Base-by-base conservation (phyloP, 345 rosid genomes). In the Citrus maxima region DNA sequence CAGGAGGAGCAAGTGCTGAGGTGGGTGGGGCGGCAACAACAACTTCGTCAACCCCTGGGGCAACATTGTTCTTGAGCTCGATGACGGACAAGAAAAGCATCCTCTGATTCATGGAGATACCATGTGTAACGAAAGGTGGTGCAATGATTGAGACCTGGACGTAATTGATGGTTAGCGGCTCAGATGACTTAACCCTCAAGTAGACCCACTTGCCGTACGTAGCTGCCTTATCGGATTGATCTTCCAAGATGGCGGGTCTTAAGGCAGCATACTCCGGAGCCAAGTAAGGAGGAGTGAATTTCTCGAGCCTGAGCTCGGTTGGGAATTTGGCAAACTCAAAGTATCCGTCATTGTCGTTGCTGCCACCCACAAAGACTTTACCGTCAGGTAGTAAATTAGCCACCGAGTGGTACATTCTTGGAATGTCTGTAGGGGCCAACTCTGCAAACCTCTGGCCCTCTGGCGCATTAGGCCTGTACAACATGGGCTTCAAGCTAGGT, bases 301-400 rank as follows among this genome's bases (percentile, higher is more conserved):
- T 92, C 87, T 93, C 96, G 0, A 93, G 85, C 4, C 96, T 86
- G 1, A 92, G 86, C 78, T 93, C 98, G 0, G 96, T 93, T 0
- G 96, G 96, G 85, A 42, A 93, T 81, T 88, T 87, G 14, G 88
- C 88, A 56, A 84, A 72, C 5, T 82, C 84, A 2, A 40, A 25
- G 85, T 93, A 93, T 10, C 98, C 98, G 0, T 89, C 80, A 77
- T 91, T 89, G 1, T 94, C 88, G 89, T 93, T 93, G 79, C 98
- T 93, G 4, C 98, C 98, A 0, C 80, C 93, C 5, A 93, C 80
- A 13, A 93, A 86, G 60, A 93, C 67, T 76, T 82, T 89, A 2
- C 87, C 92, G 35, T 93, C 96, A 0, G 93, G 94, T 3, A 93
- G 79, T 93, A 94, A 84, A 70, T 78, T 84, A 34, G 89, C 86